phyloP scores from a whole-genome alignment of 345 rosid species.

The Hibiscus trionum region DNA sequence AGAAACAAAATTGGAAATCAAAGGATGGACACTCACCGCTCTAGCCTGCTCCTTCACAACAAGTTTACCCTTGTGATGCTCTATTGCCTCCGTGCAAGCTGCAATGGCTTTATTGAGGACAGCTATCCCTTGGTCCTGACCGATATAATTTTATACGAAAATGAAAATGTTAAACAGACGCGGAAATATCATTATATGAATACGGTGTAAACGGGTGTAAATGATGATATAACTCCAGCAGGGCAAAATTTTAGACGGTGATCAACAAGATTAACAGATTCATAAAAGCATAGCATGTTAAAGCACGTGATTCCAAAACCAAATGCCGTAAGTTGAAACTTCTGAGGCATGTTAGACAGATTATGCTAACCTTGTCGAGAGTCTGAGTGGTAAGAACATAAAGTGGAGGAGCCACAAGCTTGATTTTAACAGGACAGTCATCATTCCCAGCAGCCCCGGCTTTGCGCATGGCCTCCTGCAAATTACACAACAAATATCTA shows the following conservation, averaged over 20 bases:
- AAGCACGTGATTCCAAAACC: background rate
- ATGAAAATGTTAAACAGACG: background rate
- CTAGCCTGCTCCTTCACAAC: slow-evolving; percentile 77
- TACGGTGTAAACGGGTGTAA: background rate
- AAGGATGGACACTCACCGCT: slow-evolving; percentile 55
- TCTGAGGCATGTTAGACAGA: background rate
- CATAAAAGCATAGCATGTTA: background rate
- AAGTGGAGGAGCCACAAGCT: slow-evolving; percentile 93
- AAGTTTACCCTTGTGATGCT: slow-evolving; percentile 83
- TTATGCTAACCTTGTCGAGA: slow-evolving; percentile 71
- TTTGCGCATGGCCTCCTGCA: slow-evolving; percentile 87
- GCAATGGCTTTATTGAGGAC: slow-evolving; percentile 65
- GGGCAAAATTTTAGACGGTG: too few relatives aligned
- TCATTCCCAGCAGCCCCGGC: slow-evolving; percentile 93
- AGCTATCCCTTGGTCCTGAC: slow-evolving; percentile 91
- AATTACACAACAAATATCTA: slow-evolving; percentile 11
- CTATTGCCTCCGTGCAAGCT: slow-evolving; percentile 78
- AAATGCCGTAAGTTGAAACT: background rate
- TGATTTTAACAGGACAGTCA: slow-evolving; percentile 90
- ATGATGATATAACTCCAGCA: background rate
- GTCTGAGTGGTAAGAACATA: slow-evolving; percentile 97
- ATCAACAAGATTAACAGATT: background rate
- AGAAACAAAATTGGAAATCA: background rate
- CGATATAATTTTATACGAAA: background rate
- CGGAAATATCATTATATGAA: background rate